A percentile compares a stretch with the other conserved stretches of the same genome.
phyloP scores from a whole-genome alignment of 257 asterid species.

The Buddleja alternifolia region DNA sequence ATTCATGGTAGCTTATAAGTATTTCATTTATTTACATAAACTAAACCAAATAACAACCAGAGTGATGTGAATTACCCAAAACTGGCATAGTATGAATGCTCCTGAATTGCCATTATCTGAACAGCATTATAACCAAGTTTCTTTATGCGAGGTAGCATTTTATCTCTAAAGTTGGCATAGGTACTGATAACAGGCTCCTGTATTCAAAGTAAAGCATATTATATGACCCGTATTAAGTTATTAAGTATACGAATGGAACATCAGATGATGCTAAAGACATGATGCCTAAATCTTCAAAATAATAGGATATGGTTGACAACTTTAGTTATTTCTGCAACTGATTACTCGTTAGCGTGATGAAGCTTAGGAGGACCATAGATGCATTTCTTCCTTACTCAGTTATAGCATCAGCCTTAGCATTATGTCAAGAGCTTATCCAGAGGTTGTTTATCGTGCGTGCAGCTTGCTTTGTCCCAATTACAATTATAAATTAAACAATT shows the following conservation, averaged over 20 bases:
- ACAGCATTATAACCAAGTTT: slow-evolving; percentile 96
- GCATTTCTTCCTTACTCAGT: neutral
- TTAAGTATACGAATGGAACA: neutral
- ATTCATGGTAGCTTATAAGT: slow-evolving; percentile 8
- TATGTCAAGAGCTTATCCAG: too few relatives aligned
- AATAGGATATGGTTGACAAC: slow-evolving; percentile 5
- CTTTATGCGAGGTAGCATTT: slow-evolving; percentile 97
- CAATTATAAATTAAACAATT: too few relatives aligned
- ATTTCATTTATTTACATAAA: slow-evolving; percentile 4
- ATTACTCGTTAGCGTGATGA: slow-evolving; percentile 17
- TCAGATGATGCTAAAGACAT: slow-evolving; percentile 22
- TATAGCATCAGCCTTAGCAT: too few relatives aligned
- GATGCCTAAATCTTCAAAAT: neutral
- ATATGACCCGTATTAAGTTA: neutral
- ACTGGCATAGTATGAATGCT: slow-evolving; percentile 99
- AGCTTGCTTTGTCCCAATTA: too few relatives aligned
- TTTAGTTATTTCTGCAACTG: neutral
- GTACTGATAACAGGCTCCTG: slow-evolving; percentile 95
- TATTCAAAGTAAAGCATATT: slow-evolving; percentile 30
- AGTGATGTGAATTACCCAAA: slow-evolving; percentile 69
- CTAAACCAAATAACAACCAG: slow-evolving; percentile 19
- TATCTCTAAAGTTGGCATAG: slow-evolving; percentile 88
- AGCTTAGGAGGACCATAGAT: slow-evolving; percentile 12
- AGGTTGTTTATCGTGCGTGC: too few relatives aligned
- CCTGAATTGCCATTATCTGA: slow-evolving; percentile 99